Evolutionary conservation across 371 early-diverging fungal genomes (phyloP), one percentile per base, ranked within the genome.

Genomic region (Choanephora cucurbitarum): DNA sequence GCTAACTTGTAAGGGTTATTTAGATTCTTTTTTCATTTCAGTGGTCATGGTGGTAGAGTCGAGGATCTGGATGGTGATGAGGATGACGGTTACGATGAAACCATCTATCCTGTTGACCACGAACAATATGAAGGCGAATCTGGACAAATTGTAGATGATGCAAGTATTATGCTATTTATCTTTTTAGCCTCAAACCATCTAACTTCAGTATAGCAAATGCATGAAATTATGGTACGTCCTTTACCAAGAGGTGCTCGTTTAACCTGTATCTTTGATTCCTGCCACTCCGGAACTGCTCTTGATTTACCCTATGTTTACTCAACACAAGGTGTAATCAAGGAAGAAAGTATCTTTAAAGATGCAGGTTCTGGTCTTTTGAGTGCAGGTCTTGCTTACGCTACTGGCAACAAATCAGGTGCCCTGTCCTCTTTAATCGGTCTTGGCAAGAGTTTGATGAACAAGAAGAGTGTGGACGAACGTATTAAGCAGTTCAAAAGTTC

Each of bases 141-240:
- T 15, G 96, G 96, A 5, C 77, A 86, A 62, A 92, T 97, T 56
- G 63, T 87, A 22, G 97, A 97, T 71, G 94, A 96, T 72, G 82
- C 62, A 40, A 58, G 58, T 14, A n/a, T n/a, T n/a, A n/a, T n/a
- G n/a, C 28, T 8, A 43, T 49, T 7, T 23, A 17, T 31, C 42
- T 11, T 11, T 10, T 4, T 18, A n/a, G n/a, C n/a, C n/a, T n/a
- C n/a, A n/a, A n/a, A n/a, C n/a, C n/a, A n/a, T n/a, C n/a, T n/a
- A n/a, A n/a, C n/a, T n/a, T n/a, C n/a, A n/a, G 1, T n/a, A n/a
- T 60, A 79, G 77, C 80, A 75, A 55, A 82, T 91, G 85, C 84
- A 97, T 71, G 81, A 73, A 1, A 73, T 89, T 31, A 81, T 96
- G 77, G 94, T 95, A 19, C 68, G 74, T 31, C 82, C 89, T 0